phyloP scores from a whole-genome alignment of 139 green algal species.

The Astrephomene gubernaculifera region DNA sequence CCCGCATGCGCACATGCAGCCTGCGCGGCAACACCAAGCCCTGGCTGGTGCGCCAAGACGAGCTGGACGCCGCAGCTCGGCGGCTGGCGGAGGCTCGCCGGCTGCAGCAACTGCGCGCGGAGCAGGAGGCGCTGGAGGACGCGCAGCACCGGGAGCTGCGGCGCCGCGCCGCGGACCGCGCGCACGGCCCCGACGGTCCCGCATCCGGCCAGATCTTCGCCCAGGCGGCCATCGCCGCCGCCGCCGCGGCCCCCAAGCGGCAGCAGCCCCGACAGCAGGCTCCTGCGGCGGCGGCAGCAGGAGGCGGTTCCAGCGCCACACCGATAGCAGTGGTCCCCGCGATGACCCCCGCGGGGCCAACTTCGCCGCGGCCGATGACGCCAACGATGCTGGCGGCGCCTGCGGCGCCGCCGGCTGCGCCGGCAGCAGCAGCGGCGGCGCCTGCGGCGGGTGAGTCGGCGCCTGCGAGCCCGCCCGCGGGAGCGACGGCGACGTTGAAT shows the following conservation, averaged over 20 bases:
- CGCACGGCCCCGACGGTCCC: background rate
- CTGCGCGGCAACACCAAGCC: constrained; percentile 18
- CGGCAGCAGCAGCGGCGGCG: background rate
- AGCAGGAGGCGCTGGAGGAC: constrained; percentile 48
- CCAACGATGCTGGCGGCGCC: background rate
- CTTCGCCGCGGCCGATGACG: background rate
- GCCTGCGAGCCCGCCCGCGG: too few relatives aligned
- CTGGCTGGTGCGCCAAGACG: background rate
- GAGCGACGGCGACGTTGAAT: too few relatives aligned
- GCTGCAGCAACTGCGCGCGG: constrained; percentile 23
- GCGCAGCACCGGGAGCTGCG: background rate
- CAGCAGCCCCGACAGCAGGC: background rate
- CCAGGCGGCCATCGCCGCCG: constrained; percentile 10
- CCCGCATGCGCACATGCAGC: background rate
- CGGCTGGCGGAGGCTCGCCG: constrained; percentile 8
- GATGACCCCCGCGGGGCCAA: background rate
- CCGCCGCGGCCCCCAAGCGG: background rate
- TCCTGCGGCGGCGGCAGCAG: background rate
- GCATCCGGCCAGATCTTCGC: background rate
- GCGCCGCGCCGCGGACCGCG: background rate
- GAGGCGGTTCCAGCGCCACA: too few relatives aligned
- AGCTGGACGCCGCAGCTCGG: background rate
- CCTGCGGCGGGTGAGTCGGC: background rate
- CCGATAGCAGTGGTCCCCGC: too few relatives aligned
- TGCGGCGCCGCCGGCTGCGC: background rate